A percentile compares a stretch with the other conserved stretches of the same genome.
These are phyloP conservation scores for Agrocybe chaxingu DNA, from an alignment of 768 basidiomycete species.

Conservation along the genomic window DNA sequence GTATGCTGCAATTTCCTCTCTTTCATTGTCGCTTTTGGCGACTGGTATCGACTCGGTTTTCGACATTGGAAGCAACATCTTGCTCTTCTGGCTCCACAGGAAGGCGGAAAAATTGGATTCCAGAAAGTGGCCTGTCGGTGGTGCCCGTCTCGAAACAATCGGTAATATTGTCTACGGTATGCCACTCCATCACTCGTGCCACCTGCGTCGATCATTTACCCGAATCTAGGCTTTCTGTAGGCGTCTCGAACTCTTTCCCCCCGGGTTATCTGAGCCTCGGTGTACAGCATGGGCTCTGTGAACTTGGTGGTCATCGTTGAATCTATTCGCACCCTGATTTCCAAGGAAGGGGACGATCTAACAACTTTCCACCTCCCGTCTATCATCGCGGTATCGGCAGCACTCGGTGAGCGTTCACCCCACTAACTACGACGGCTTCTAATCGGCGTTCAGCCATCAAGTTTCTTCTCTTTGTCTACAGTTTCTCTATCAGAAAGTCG, in stretches of 20 bases:
- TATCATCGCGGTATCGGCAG: constrained; percentile 77
- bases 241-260: constrained; percentile 1
- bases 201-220: constrained; percentile 22
- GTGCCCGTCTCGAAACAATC: constrained; percentile 85
- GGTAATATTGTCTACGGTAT: constrained; percentile 85
- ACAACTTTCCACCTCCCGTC: constrained; percentile 76
- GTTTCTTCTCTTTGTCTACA: constrained; percentile 83
- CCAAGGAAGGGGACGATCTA: constrained; percentile 48
- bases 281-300: constrained; percentile 79
- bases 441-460: constrained; percentile 60
- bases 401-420: constrained; percentile 55
- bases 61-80: constrained; percentile 78
- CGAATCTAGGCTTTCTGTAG: constrained; percentile 25
- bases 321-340: constrained; percentile 68
- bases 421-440: neutral
- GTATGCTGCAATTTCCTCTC: constrained; percentile 85
- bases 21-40: constrained; percentile 83
- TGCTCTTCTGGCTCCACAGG: constrained; percentile 77
- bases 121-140: constrained; percentile 91
- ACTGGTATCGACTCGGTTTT: constrained; percentile 88
- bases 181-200: constrained; percentile 13
- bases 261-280: neutral
- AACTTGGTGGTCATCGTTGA: constrained; percentile 91
- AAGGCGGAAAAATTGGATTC: constrained; percentile 69
- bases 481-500: constrained; percentile 69